Conservation (phyloP, 139 green algal genomes). For the Pseudopediastrum boryanum region DNA sequence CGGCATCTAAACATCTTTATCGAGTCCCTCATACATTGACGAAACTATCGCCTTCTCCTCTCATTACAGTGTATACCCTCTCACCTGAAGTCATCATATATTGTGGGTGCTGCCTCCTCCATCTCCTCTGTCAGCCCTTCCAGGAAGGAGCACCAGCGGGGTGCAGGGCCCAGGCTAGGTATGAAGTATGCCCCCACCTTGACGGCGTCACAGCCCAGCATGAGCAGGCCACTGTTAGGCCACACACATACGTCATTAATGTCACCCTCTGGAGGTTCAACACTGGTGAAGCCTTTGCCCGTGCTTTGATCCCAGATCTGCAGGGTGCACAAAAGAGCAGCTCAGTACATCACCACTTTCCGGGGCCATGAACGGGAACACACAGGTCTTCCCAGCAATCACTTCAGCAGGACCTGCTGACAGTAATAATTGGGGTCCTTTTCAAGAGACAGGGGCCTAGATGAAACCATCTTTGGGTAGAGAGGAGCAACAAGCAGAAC, state of each 20-base stretch:
- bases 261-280: conserved; percentile 78
- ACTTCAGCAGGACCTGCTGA: too few relatives aligned
- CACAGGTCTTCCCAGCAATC: too few relatives aligned
- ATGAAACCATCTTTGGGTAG: too few relatives aligned
- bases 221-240: conserved; percentile 64
- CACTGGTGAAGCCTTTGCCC: conserved; percentile 75
- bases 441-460: too few relatives aligned
- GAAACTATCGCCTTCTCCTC: too few relatives aligned
- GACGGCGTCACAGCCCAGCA: conserved; percentile 12
- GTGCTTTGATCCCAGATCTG: conserved; percentile 69
- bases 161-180: conserved; percentile 89
- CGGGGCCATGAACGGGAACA: too few relatives aligned
- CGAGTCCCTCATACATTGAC: too few relatives aligned
- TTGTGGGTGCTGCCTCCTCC: conserved; percentile 80
- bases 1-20: too few relatives aligned
- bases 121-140: conserved; percentile 97
- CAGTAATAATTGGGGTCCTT: too few relatives aligned
- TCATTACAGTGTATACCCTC: background rate
- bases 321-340: background rate
- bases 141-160: conserved; percentile 95
- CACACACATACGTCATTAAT: conserved; percentile 92
- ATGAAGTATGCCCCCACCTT: conserved; percentile 85
- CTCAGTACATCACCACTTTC: background rate
- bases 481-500: too few relatives aligned
- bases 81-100: conserved; percentile 98